Conservation (phyloP, 495 filamentous ascomycete genomes). For the Xylaria venustula region DNA sequence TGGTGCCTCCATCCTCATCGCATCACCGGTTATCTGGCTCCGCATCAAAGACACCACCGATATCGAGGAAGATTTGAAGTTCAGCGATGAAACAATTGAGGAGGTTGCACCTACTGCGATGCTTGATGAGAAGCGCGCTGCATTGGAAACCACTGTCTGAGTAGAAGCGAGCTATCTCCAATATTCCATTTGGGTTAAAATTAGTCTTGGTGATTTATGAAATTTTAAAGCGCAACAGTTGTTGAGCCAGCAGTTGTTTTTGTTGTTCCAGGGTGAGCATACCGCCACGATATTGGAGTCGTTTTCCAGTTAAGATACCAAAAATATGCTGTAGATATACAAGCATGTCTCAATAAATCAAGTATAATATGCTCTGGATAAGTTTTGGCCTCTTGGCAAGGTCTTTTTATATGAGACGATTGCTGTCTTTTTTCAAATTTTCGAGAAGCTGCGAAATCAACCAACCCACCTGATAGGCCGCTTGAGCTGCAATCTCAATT, state of each 20-base stretch:
- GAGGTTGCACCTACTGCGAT: conserved; percentile 49
- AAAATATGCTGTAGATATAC: neutral
- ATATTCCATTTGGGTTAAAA: neutral
- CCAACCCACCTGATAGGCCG: too few relatives aligned
- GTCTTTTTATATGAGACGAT: too few relatives aligned
- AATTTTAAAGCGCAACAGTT: neutral
- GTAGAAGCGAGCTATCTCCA: neutral
- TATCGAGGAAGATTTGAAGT: conserved; percentile 76
- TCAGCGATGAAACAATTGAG: conserved; percentile 73
- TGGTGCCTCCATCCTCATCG: conserved; percentile 66
- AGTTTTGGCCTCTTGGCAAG: neutral
- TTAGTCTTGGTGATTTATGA: neutral
- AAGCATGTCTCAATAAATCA: neutral
- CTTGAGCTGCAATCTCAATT: too few relatives aligned
- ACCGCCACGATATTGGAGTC: neutral
- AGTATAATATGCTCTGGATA: neutral
- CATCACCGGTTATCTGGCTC: conserved; percentile 74
- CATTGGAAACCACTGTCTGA: conserved; percentile 8
- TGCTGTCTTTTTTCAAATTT: too few relatives aligned
- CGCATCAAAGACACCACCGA: conserved; percentile 72
- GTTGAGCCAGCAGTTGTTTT: neutral
- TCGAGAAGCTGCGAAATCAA: too few relatives aligned
- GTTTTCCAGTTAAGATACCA: conserved; percentile 1
- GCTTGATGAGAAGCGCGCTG: conserved; percentile 18
- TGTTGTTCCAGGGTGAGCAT: neutral